Evolutionary conservation across 352 stramenopile species (phyloP), one percentile per base, ranked within the genome.

Genomic region (Pythium aquatile): DNA sequence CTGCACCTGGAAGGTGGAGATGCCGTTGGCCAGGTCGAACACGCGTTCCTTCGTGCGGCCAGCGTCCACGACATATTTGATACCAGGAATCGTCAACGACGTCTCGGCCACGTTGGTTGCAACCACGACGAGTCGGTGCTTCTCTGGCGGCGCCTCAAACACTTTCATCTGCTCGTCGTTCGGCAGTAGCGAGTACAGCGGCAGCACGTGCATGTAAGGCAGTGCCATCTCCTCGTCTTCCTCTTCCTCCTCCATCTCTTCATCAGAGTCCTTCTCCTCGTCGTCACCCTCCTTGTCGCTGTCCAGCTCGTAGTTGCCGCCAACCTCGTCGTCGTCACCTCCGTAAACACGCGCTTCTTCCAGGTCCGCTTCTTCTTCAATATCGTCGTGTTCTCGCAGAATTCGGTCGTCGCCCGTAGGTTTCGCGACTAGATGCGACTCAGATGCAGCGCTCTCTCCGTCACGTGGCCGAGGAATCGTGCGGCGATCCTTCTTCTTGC

Each of bases 91-190:
- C 24, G 95, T 99, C 37, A 99, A 73, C 37, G 90, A 98, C 14
- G 97, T 99, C 78, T 99, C 97, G 0, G 97, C 97, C 46, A 99
- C 97, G 72, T 99, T 99, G 17, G 97, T 99, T 14, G 97, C 93
- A 20, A 99, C 83, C 5, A 99, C 96, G 42, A 99, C 89, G 26
- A 99, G 74, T 2, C 97, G 87, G 54, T 96, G 78, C 56, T 86
- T 85, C 35, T 97, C 85, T 3, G 96, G 92, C 1, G 94, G 83
- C 2, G 82, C 81, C 55, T 97, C 84, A 70, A 99, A 98, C 24
- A 98, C 93, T 58, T 88, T 82, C 69, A 98, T 93, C 75, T 99
- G 97, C 74, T 98, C 76, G 35, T 98, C 93, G 82, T 5, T 96
- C 92, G 71, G 99, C 92, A 3, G 91, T 88, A 10, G 96, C 93